Evolutionary conservation across 73 alveolate genomes (phyloP), one percentile per base, ranked within the genome.

Genomic region (Durusdinium trenchii): DNA sequence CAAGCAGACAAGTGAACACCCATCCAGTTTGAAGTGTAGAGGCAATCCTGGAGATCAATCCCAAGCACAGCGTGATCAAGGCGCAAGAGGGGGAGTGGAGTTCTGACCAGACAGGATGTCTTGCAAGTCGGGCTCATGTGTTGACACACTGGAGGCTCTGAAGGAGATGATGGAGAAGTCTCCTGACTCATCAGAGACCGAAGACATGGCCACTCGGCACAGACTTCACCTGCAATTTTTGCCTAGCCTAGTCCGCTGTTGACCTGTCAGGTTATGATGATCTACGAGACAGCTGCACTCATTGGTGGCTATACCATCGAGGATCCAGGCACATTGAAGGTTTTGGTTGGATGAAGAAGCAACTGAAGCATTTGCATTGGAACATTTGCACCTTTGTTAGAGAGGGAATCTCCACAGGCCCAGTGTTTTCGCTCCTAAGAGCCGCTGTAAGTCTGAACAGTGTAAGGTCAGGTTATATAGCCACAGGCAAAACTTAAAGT

Each of bases 21-120:
- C n/a, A n/a, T n/a, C n/a, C n/a, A n/a, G n/a, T n/a, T n/a, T n/a
- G n/a, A 14, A 10, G 54, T 32, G 38, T n/a, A 62, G 45, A 89
- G 96, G 95, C 95, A 40, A 81, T 95, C 82, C 36, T 95, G 95
- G 99, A 95, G 95, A 64, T 95, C 95, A 95, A 95, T 79, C 95
- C 99, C 10, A 42, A 40, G 50, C 99, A 95, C 99, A 45, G 67
- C 38, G 94, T 95, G n/a, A 51, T 94, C 73, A 79, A 94, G 94
- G 94, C 76, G 51, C 38, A n/a, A n/a, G 75, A 54, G 51, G 36
- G 73, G 52, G 69, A 46, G 26, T 20, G 87, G 6, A 73, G n/a
- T n/a, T n/a, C n/a, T n/a, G n/a, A n/a, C n/a, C 51, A 9, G 40
- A 9, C 51, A 73, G 35, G 52, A 10, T n/a, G 35, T 14, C 14